These are phyloP conservation scores for Sugiyamaella japonica DNA, from an alignment of 1,139 yeast species.

Conservation along the genomic window DNA sequence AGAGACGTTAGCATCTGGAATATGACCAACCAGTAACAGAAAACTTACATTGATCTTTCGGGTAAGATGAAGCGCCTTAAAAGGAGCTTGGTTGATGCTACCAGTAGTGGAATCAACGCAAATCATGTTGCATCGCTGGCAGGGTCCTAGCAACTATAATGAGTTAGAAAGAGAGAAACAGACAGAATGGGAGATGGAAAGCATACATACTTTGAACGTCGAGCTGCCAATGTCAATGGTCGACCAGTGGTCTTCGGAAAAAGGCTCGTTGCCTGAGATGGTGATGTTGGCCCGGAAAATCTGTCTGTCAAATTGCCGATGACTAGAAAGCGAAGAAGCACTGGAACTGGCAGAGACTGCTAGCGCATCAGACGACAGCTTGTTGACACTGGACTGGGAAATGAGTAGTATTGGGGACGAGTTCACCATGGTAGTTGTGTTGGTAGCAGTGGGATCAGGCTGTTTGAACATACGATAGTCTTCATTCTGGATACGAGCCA, in stretches of 20 bases:
- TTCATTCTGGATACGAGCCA: slow-evolving; percentile 33
- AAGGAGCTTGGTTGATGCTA: slow-evolving; percentile 41
- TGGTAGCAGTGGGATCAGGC: neutral
- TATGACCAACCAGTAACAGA: no score
- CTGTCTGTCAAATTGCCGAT: slow-evolving; percentile 11
- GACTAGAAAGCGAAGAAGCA: neutral
- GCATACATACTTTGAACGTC: slow-evolving; percentile 24
- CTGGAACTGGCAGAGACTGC: neutral
- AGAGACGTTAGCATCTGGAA: neutral
- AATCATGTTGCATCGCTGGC: slow-evolving; percentile 47
- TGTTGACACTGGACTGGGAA: slow-evolving; percentile 36
- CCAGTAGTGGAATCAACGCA: slow-evolving; percentile 43
- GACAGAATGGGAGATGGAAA: neutral
- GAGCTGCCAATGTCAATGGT: slow-evolving; percentile 23
- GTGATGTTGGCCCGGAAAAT: slow-evolving; percentile 45
- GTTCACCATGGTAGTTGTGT: slow-evolving; percentile 34
- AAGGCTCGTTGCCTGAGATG: slow-evolving; percentile 36
- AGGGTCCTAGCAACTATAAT: slow-evolving; percentile 33
- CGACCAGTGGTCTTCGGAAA: slow-evolving; percentile 43
- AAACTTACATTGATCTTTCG: slow-evolving; percentile 26
- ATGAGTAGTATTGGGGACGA: slow-evolving; percentile 44
- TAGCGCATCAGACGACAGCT: slow-evolving; percentile 23
- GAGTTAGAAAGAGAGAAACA: neutral
- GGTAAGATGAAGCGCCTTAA: slow-evolving; percentile 34
- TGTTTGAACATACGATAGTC: slow-evolving; percentile 14